Percentiles rank a stretch among this genome's conserved stretches.
These are phyloP conservation scores for Gossypium rotundifolium DNA, from an alignment of 345 rosid species.

Conservation along the genomic window DNA sequence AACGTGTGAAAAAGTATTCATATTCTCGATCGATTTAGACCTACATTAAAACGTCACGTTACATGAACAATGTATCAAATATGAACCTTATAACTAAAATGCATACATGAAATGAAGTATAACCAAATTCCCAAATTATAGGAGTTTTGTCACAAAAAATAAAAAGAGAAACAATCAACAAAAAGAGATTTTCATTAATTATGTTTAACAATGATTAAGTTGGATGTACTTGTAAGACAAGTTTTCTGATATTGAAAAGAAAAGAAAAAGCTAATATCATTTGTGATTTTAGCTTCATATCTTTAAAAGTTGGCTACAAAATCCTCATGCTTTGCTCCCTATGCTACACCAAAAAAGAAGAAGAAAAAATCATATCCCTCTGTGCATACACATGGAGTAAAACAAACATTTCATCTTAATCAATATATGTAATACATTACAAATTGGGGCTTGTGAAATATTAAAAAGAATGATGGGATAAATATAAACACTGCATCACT, in stretches of 20 bases:
- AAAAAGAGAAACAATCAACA: background rate
- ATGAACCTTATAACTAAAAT: no score
- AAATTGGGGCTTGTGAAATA: background rate
- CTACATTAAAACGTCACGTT: constrained; percentile 21
- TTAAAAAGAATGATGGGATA: background rate
- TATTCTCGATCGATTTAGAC: constrained; percentile 17
- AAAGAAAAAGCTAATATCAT: constrained; percentile 3
- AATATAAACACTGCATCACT: background rate
- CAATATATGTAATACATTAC: background rate
- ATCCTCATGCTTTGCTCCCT: background rate
- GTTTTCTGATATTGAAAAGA: background rate
- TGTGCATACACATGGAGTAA: background rate
- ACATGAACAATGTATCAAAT: background rate
- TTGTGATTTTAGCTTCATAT: background rate
- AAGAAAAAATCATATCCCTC: background rate
- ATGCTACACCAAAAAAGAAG: background rate
- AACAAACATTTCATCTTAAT: background rate
- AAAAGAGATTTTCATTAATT: background rate
- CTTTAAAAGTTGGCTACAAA: background rate
- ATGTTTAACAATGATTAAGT: background rate
- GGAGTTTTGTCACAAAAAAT: background rate
- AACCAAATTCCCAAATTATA: no score
- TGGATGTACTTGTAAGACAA: constrained; percentile 15
- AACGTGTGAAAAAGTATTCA: constrained; percentile 55
- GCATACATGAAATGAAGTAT: no score